These are phyloP conservation scores for Pyropia haitanensis DNA, from an alignment of 23 red algal genomes.

Conservation along the genomic window DNA sequence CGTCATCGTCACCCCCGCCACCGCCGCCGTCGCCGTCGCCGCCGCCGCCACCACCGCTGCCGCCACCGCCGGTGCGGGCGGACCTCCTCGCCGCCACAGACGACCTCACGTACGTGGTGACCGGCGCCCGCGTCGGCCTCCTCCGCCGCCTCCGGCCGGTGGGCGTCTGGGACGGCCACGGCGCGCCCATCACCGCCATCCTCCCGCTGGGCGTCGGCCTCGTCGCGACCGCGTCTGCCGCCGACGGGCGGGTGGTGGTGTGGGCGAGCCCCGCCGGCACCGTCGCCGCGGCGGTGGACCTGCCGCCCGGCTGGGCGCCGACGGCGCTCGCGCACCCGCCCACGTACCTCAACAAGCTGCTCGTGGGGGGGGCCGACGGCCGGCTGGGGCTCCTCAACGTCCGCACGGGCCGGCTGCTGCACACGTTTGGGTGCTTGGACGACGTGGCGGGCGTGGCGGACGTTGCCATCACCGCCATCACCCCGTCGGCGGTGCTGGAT, in stretches of 20 bases:
- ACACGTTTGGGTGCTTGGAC: conserved; percentile 37
- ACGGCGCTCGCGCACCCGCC: conserved; percentile 39
- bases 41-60: too few relatives aligned
- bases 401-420: conserved; percentile 31
- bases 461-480: conserved; percentile 24
- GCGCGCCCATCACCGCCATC: conserved; percentile 32
- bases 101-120: conserved; percentile 61
- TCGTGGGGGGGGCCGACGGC: conserved; percentile 60
- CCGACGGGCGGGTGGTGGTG: conserved; percentile 20
- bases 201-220: conserved; percentile 43
- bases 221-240: conserved; percentile 16
- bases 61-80: too few relatives aligned
- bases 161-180: conserved; percentile 23
- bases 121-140: conserved; percentile 26
- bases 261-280: conserved; percentile 28
- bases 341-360: conserved; percentile 83
- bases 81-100: conserved; percentile 24
- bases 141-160: conserved; percentile 35
- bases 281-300: conserved; percentile 20
- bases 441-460: not conserved
- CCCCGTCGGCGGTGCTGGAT: conserved; percentile 72
- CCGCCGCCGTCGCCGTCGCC: not conserved
- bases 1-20: too few relatives aligned
- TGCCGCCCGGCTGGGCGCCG: conserved; percentile 27
- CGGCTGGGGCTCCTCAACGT: conserved; percentile 62